phyloP scores from a whole-genome alignment of 208 protist species.

The Trypanosoma conorhini region DNA sequence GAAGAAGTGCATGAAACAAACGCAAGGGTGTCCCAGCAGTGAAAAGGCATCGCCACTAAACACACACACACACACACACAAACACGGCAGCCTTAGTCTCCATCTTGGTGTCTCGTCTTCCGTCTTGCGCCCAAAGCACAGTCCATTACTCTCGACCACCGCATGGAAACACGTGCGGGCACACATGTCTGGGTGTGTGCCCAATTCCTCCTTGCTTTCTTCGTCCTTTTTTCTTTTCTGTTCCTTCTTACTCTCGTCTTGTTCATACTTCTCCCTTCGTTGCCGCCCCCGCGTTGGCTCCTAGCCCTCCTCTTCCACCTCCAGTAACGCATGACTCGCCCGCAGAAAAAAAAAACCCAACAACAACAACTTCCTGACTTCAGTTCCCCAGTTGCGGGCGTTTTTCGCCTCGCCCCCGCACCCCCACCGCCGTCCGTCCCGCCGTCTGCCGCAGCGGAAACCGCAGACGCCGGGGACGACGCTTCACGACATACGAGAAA shows the following conservation, averaged over 20 bases:
- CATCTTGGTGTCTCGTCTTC: too few species aligned
- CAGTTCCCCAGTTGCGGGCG: too few species aligned
- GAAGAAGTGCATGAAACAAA: neutral
- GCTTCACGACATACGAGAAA: neutral
- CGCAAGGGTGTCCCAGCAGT: neutral
- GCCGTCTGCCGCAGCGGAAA: neutral
- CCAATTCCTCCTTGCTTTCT: too few species aligned
- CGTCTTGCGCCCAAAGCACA: neutral
- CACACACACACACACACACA: too few species aligned
- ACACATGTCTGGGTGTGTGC: neutral
- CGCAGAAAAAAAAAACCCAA: neutral
- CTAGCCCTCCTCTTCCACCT: neutral
- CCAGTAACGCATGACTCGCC: neutral
- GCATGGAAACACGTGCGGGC: neutral
- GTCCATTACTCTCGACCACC: neutral
- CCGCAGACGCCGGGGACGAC: neutral
- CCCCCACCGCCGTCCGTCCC: neutral
- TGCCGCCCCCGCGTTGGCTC: too few species aligned
- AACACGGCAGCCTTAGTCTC: too few species aligned
- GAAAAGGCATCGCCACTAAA: too few species aligned
- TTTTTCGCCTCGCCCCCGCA: neutral
- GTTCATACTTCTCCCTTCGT: too few species aligned
- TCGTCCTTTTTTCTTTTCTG: too few species aligned
- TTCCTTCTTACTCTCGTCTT: too few species aligned
- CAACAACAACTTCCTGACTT: neutral